These are phyloP conservation scores for Asclepias syriaca DNA, from an alignment of 257 asterid genomes.

Conservation along the genomic window DNA sequence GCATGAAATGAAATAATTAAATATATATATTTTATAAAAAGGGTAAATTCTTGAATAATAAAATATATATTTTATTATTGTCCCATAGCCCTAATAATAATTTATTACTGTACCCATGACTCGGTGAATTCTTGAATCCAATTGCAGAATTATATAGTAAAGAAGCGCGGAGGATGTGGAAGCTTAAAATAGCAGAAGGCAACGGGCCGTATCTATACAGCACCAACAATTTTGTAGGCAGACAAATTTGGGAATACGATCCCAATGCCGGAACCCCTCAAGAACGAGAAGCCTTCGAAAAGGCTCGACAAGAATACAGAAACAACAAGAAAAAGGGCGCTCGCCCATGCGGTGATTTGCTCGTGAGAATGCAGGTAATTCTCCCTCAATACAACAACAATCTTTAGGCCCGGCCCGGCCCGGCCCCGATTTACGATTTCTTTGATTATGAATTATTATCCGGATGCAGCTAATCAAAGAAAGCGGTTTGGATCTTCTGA, in stretches of 20 bases:
- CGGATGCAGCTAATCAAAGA: conserved; percentile 43
- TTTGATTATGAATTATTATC: neutral
- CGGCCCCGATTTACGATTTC: no score
- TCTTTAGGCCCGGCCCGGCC: conserved; percentile 8
- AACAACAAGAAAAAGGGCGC: conserved; percentile 17
- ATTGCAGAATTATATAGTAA: no score
- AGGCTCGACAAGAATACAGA: conserved; percentile 9
- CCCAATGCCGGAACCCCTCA: conserved; percentile 26
- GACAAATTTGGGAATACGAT: conserved; percentile 37
- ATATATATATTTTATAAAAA: no score
- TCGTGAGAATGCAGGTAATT: no score
- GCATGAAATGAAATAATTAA: no score
- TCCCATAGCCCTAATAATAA: no score
- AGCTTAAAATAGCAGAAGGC: conserved; percentile 7
- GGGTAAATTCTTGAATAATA: no score
- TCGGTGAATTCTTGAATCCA: no score
- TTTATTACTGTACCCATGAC: no score
- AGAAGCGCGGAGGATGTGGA: conserved; percentile 20
- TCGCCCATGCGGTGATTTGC: conserved; percentile 27
- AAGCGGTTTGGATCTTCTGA: conserved; percentile 42
- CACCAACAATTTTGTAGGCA: conserved; percentile 16
- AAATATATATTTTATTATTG: no score
- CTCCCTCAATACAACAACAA: no score
- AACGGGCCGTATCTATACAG: no score
- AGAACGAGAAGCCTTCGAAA: conserved; percentile 25